Percentiles rank a stretch among this genome's conserved stretches.
Evolutionary conservation across 208 protist species (phyloP).

Genomic region (Endotrypanum monterogeii): DNA sequence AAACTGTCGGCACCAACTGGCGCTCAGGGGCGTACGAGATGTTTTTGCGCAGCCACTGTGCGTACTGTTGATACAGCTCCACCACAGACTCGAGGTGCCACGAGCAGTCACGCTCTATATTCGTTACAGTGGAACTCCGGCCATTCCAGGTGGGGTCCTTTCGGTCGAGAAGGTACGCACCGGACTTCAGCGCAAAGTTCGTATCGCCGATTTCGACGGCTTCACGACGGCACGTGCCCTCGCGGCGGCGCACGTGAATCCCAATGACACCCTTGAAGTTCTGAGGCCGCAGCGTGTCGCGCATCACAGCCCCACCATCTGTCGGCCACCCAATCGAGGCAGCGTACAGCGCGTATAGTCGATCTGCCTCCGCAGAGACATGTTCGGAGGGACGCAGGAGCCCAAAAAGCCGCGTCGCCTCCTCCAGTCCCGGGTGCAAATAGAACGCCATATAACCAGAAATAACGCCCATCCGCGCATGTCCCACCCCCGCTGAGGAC

Average conservation of each 20-base stretch:
- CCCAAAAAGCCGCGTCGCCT: conserved; percentile 22
- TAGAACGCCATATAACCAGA: conserved; percentile 18
- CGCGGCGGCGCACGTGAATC: conserved; percentile 15
- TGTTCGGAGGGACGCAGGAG: conserved; percentile 20
- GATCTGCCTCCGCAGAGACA: conserved; percentile 14
- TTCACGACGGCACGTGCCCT: conserved; percentile 17
- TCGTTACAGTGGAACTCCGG: not conserved
- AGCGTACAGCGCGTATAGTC: conserved; percentile 12
- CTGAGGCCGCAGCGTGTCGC: conserved; percentile 10
- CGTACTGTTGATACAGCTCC: not conserved
- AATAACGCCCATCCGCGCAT: conserved; percentile 7
- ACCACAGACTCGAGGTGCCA: conserved; percentile 9
- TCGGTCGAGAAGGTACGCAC: conserved; percentile 10
- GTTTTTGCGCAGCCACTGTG: not conserved
- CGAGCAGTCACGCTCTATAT: conserved; percentile 14
- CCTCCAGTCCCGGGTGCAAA: conserved; percentile 6
- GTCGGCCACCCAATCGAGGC: conserved; percentile 9
- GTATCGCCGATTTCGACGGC: conserved; percentile 2
- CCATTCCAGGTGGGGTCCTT: not conserved
- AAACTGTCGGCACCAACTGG: not conserved
- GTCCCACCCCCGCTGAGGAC: not conserved
- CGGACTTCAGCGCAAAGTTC: not conserved
- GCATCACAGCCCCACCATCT: not conserved
- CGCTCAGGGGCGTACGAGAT: not conserved
- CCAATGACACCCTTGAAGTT: conserved; percentile 12